phyloP scores from a whole-genome alignment of 2,329 filamentous ascomycete species.

The Pezicula neosporulosa region DNA sequence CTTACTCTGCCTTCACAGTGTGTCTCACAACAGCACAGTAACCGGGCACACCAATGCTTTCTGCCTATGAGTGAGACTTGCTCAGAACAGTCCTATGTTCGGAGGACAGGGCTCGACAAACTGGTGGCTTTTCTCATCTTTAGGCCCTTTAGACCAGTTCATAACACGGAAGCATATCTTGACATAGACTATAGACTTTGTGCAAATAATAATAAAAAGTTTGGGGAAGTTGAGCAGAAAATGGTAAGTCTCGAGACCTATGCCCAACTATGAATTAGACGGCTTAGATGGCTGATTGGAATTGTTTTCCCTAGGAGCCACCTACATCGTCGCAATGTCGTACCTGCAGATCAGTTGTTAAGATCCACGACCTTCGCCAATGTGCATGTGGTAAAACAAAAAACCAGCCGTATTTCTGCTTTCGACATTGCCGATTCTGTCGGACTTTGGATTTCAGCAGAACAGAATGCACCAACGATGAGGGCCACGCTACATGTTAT shows the following conservation, averaged over 20 bases:
- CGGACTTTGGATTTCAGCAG: conserved; percentile 2
- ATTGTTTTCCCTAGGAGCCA: neutral
- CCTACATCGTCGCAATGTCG: neutral
- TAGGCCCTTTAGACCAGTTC: no score
- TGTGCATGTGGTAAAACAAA: neutral
- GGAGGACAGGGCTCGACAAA: no score
- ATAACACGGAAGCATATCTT: no score
- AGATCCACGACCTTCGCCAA: conserved; percentile 2
- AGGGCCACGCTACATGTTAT: conserved; percentile 2
- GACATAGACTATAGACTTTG: no score
- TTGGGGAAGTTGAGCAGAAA: neutral
- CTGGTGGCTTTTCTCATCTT: no score
- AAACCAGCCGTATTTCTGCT: neutral
- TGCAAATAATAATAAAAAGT: neutral
- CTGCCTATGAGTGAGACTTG: no score
- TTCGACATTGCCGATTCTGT: conserved; percentile 4
- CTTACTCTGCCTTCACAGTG: no score
- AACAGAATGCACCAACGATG: neutral
- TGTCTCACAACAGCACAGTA: no score
- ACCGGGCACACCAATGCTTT: no score
- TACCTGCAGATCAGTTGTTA: conserved; percentile 1
- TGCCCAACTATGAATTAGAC: neutral
- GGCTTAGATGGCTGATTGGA: neutral
- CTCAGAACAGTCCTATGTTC: no score
- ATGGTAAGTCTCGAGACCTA: neutral